Base-by-base conservation (phyloP, 331 rosid species). In the Erythrophleum ivorense region DNA sequence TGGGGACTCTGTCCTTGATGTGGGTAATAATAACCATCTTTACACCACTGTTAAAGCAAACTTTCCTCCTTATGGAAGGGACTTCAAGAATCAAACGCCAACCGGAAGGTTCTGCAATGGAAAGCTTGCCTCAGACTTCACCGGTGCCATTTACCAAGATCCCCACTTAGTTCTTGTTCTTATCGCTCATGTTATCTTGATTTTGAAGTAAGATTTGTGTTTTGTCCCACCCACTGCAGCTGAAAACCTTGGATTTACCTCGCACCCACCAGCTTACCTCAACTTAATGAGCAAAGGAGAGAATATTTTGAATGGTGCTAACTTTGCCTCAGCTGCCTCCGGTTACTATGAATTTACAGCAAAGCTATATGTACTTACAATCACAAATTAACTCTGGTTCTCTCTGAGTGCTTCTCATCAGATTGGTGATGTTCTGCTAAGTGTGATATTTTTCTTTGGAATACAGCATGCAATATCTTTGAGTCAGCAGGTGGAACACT, bases 91-190 rank as follows among this genome's bases (percentile, higher is more conserved):
- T 67, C 94, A 88, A 65, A 9, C 0, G 5, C 89, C 97, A 21
- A 88, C 97, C 0, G 97, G 97, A n/a, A 88, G 97, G 54, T 94
- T 94, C 81, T 90, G 92, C 82, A 92, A 92, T 78, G 98, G 94
- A 84, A 94, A 90, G 48, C 89, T 92, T 78, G 84, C 91, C 68
- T 75, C 88, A 4, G 97, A 94, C 60, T 87, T 81, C 79, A 82
- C 85, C 5, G 40, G 40, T 36, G 40, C 16, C n/a, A 62, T 4
- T 12, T 33, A 52, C 41, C 58, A 70, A 46, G 21, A 59, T 19
- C 3, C 9, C 59, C 29, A 11, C 62, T 46, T 31, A 36, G 40
- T 36, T 36, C 29, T 24, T 1, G 29, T 58, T 43, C 7, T 19
- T 15, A 41, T 38, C 74, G 36, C 33, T 49, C 36, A 49, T 21